These are phyloP conservation scores for Polyporus arcularius DNA, from an alignment of 768 basidiomycete genomes.

Conservation along the genomic window DNA sequence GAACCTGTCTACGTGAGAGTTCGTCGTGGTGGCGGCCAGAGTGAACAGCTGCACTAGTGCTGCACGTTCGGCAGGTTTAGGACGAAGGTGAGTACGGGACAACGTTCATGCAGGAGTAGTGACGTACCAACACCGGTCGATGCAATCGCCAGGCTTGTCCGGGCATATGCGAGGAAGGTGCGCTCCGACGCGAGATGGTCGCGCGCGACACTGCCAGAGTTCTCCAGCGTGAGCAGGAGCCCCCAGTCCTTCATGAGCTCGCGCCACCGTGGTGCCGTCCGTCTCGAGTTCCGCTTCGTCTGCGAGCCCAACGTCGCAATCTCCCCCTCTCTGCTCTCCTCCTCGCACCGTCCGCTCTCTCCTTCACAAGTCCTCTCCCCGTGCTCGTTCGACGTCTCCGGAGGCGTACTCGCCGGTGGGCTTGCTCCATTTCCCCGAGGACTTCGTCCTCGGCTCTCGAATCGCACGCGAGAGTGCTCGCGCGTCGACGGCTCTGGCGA, in stretches of 20 bases:
- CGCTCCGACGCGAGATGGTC: slow-evolving; percentile 54
- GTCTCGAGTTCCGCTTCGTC: background rate
- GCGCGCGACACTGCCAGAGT: slow-evolving; percentile 50
- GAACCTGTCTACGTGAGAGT: slow-evolving; percentile 24
- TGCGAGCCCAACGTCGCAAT: background rate
- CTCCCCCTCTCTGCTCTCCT: background rate
- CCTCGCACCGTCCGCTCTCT: background rate
- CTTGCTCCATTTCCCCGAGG: too few relatives aligned
- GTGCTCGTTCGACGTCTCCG: too few relatives aligned
- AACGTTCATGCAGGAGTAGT: too few relatives aligned
- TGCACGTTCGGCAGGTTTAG: slow-evolving; percentile 11
- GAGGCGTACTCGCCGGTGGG: background rate
- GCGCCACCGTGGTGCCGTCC: background rate
- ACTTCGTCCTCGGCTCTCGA: background rate
- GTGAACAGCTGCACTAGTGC: slow-evolving; percentile 52
- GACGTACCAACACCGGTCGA: slow-evolving; percentile 51
- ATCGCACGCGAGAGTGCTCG: background rate
- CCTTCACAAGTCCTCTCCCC: too few relatives aligned
- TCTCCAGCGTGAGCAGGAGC: slow-evolving; percentile 40
- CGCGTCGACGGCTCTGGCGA: slow-evolving; percentile 6
- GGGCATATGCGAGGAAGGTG: slow-evolving; percentile 52
- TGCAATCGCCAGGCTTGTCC: slow-evolving; percentile 50
- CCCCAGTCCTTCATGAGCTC: slow-evolving; percentile 9
- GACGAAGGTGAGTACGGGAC: background rate
- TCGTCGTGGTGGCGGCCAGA: slow-evolving; percentile 31